These are phyloP conservation scores for Westerdykella aurantiaca DNA, from an alignment of 2,329 filamentous ascomycete genomes.

Conservation along the genomic window DNA sequence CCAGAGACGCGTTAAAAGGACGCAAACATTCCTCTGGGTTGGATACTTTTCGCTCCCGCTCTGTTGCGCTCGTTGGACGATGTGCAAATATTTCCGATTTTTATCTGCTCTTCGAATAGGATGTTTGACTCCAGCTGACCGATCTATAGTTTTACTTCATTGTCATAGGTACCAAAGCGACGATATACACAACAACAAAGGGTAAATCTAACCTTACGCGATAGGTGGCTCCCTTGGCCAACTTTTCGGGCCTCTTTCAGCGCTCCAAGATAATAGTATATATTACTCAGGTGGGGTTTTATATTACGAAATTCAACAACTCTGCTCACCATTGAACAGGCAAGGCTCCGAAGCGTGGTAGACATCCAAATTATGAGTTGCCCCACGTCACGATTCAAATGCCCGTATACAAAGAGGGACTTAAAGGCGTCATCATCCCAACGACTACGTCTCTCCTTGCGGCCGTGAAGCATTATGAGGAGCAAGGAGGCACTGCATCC, in stretches of 20 bases:
- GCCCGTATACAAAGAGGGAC: constrained; percentile 79
- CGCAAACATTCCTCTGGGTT: no score
- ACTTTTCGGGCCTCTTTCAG: constrained; percentile 43
- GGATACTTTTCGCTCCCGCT: no score
- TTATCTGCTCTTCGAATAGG: no score
- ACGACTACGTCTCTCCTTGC: constrained; percentile 72
- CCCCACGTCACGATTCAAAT: constrained; percentile 71
- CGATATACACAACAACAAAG: no score
- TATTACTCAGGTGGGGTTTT: constrained; percentile 18
- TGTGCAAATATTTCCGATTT: no score
- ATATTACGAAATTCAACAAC: not conserved
- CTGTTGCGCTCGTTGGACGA: no score
- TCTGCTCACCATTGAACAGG: not conserved
- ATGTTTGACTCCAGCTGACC: no score
- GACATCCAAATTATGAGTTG: constrained; percentile 38
- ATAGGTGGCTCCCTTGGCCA: constrained; percentile 44
- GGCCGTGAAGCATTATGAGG: constrained; percentile 45
- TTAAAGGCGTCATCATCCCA: constrained; percentile 66
- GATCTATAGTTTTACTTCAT: constrained; percentile 13
- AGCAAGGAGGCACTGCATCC: constrained; percentile 55
- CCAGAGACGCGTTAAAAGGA: no score
- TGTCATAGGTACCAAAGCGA: constrained; percentile 5
- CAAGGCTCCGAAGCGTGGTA: constrained; percentile 14
- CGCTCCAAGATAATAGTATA: constrained; percentile 18
- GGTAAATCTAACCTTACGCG: no score